Conservation (phyloP, 371 early-diverging fungal genomes). For the Apophysomyces sp. region DNA sequence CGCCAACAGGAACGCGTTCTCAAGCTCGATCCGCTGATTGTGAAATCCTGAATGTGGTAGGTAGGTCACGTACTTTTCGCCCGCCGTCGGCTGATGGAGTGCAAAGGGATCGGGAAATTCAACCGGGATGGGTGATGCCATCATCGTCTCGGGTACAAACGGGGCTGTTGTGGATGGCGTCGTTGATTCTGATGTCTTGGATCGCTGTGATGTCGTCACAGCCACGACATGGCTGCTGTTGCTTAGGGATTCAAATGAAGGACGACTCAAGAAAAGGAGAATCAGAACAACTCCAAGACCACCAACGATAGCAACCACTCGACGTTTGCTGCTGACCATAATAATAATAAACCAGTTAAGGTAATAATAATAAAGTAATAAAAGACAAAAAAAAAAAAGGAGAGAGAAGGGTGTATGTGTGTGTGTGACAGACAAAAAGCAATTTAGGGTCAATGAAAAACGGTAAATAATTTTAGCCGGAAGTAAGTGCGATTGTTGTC, state of each 20-base stretch:
- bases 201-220: background rate
- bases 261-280: background rate
- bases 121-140: slow-evolving; percentile 11
- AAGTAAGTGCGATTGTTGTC: too few species aligned
- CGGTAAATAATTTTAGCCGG: too few species aligned
- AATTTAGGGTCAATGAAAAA: too few species aligned
- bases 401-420: background rate
- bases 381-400: background rate
- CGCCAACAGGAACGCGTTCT: slow-evolving; percentile 59
- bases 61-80: slow-evolving; percentile 53
- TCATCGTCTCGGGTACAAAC: background rate
- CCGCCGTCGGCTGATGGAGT: slow-evolving; percentile 13
- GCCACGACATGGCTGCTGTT: background rate
- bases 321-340: background rate
- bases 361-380: background rate
- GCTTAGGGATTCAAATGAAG: background rate
- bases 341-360: background rate
- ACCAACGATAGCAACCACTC: background rate
- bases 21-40: slow-evolving; percentile 60
- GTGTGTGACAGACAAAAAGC: too few species aligned
- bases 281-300: background rate
- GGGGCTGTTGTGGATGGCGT: background rate
- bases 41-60: slow-evolving; percentile 68
- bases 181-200: background rate
- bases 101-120: slow-evolving; percentile 19